Evolutionary conservation across 1,284 basidiomycete genomes (phyloP).

Genomic region (Sphaerobolus stellatus): DNA sequence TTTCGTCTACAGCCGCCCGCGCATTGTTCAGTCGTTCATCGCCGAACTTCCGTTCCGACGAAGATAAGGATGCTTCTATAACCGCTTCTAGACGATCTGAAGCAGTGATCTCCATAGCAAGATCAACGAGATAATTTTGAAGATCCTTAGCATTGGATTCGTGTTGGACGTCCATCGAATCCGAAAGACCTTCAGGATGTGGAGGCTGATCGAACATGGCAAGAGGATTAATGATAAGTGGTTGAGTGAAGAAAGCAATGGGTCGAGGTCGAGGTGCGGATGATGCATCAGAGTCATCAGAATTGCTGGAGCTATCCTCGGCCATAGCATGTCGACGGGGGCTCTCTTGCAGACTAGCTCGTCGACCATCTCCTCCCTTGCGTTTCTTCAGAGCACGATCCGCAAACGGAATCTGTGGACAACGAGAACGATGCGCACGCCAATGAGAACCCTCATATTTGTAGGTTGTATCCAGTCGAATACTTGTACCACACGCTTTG

Average conservation of each 20-base stretch:
- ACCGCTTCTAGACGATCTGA: no score
- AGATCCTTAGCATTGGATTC: no score
- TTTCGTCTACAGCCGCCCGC: no score
- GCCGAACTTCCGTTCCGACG: no score
- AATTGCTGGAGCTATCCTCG: conserved; percentile 2
- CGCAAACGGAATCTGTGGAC: conserved; percentile 8
- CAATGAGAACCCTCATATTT: conserved; percentile 14
- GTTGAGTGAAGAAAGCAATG: conserved; percentile 10
- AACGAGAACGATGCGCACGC: conserved; percentile 11
- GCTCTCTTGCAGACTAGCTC: neutral
- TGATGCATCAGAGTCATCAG: conserved; percentile 12
- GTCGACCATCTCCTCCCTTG: neutral
- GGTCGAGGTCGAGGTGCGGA: conserved; percentile 12
- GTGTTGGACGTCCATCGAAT: no score
- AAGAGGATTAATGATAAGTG: conserved; percentile 7
- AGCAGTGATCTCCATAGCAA: no score
- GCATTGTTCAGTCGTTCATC: no score
- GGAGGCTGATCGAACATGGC: no score
- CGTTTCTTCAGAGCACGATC: conserved; percentile 4
- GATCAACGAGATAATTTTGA: no score
- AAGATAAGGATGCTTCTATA: no score
- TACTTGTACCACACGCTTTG: conserved; percentile 11
- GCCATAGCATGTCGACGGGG: neutral
- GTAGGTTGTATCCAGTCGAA: conserved; percentile 13
- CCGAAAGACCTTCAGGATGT: no score